phyloP scores from a whole-genome alignment of 2,329 filamentous ascomycete genomes.

The Lachnellula subtilissima region DNA sequence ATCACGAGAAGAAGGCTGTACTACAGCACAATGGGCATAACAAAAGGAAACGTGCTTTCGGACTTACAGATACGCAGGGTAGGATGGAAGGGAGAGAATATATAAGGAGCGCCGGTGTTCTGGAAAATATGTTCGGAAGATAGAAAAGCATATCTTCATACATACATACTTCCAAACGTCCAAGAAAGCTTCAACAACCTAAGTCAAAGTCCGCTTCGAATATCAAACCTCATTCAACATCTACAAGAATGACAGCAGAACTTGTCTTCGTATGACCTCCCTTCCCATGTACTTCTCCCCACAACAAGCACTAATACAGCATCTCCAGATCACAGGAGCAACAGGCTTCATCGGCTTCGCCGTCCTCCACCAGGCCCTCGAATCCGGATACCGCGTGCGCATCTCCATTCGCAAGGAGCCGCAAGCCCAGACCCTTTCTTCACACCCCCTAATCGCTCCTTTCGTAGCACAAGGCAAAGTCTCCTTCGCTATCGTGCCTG shows the following conservation, averaged over 20 bases:
- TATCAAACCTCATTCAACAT: background rate
- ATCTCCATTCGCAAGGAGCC: conserved; percentile 10
- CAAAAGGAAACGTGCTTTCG: too few species aligned
- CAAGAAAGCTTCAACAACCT: too few species aligned
- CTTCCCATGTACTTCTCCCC: background rate
- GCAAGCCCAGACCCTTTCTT: conserved; percentile 1
- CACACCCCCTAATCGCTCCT: background rate
- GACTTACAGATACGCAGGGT: too few species aligned
- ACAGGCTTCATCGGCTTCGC: conserved; percentile 18
- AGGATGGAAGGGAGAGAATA: too few species aligned
- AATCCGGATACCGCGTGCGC: conserved; percentile 10
- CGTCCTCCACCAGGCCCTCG: conserved; percentile 8
- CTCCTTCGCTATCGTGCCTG: conserved; percentile 7
- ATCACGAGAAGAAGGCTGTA: too few species aligned
- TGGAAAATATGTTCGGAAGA: too few species aligned
- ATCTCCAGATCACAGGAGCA: conserved; percentile 14
- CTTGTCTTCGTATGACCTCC: conserved; percentile 9
- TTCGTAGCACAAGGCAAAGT: background rate
- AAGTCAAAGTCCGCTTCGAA: too few species aligned
- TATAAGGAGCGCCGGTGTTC: too few species aligned
- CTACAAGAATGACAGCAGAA: conserved; percentile 9
- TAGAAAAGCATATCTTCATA: too few species aligned
- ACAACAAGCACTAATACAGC: background rate
- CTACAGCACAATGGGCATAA: too few species aligned
- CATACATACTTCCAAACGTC: too few species aligned